These are phyloP conservation scores for Starmerella bombicola DNA, from an alignment of 805 yeast species.

Conservation along the genomic window DNA sequence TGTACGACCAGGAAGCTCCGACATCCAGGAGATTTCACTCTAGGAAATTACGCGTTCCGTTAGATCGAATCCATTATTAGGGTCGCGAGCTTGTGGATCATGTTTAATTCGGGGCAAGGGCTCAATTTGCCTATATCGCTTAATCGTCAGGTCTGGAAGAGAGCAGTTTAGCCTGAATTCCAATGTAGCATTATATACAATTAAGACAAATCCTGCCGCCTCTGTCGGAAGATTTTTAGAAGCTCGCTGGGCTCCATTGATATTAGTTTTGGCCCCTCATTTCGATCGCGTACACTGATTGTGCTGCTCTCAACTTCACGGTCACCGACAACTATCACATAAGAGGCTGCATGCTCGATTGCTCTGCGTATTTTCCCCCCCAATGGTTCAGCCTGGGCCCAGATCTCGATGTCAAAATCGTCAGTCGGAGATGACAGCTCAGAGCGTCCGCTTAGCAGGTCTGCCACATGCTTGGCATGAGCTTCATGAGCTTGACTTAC, in stretches of 20 bases:
- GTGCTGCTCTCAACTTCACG: constrained; percentile 52
- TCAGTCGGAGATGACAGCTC: constrained; percentile 47
- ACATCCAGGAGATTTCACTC: not conserved
- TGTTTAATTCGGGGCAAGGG: too few relatives aligned
- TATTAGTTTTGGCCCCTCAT: constrained; percentile 33
- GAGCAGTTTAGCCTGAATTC: too few relatives aligned
- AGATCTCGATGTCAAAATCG: constrained; percentile 65
- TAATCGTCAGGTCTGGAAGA: too few relatives aligned
- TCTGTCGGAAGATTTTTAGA: constrained; percentile 36
- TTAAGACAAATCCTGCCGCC: not conserved
- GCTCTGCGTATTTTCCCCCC: constrained; percentile 75
- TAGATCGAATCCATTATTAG: too few relatives aligned
- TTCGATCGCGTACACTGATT: constrained; percentile 50
- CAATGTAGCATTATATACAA: too few relatives aligned
- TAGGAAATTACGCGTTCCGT: not conserved
- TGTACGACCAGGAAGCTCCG: constrained; percentile 4
- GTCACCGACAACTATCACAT: constrained; percentile 76
- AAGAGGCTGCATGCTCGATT: constrained; percentile 58
- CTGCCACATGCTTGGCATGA: constrained; percentile 41
- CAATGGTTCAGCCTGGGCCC: constrained; percentile 61
- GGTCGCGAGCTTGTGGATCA: too few relatives aligned
- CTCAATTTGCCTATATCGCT: too few relatives aligned
- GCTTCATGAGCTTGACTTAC: constrained; percentile 44
- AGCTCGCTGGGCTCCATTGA: constrained; percentile 41
- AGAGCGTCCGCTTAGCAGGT: constrained; percentile 28